These are phyloP conservation scores for Schizothecium vesticola DNA, from an alignment of 495 filamentous ascomycete species.

Conservation along the genomic window DNA sequence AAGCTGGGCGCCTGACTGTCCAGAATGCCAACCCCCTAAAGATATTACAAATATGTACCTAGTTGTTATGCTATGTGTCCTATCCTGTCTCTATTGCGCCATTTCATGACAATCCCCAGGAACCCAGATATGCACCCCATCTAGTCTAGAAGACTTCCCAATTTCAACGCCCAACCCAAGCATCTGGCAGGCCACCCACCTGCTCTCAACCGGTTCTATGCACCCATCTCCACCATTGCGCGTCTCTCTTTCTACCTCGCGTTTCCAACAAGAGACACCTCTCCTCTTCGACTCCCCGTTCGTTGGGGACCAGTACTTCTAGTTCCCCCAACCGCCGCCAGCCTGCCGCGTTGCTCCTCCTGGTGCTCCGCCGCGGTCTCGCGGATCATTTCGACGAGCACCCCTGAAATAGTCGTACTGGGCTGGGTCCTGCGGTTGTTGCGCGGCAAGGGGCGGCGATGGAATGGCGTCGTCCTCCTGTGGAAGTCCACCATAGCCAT, in stretches of 20 bases:
- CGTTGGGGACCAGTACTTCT: conserved; percentile 11
- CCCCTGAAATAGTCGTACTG: conserved; percentile 37
- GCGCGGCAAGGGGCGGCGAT: conserved; percentile 18
- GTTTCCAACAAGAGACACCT: conserved; percentile 5
- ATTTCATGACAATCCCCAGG: not conserved
- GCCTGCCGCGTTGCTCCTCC: conserved; percentile 16
- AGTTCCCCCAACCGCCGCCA: conserved; percentile 23
- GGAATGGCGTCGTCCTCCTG: conserved; percentile 39
- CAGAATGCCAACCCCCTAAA: not conserved
- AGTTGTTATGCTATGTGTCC: not conserved
- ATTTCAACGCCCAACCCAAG: not conserved
- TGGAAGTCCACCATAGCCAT: conserved; percentile 48
- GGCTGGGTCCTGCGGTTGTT: conserved; percentile 18
- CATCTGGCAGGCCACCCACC: not conserved
- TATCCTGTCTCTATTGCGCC: not conserved
- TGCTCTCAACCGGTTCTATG: not conserved
- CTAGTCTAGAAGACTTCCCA: not conserved
- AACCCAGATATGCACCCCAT: not conserved
- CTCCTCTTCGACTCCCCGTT: not conserved
- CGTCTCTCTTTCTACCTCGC: not conserved
- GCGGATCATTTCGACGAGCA: conserved; percentile 1
- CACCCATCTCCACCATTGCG: not conserved
- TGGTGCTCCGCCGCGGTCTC: conserved; percentile 12
- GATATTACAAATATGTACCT: not conserved
- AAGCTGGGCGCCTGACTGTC: not conserved